Percentiles rank a stretch among this genome's conserved stretches.
Evolutionary conservation across 208 protist genomes (phyloP).

Genomic region (Leishmania martiniquensis): DNA sequence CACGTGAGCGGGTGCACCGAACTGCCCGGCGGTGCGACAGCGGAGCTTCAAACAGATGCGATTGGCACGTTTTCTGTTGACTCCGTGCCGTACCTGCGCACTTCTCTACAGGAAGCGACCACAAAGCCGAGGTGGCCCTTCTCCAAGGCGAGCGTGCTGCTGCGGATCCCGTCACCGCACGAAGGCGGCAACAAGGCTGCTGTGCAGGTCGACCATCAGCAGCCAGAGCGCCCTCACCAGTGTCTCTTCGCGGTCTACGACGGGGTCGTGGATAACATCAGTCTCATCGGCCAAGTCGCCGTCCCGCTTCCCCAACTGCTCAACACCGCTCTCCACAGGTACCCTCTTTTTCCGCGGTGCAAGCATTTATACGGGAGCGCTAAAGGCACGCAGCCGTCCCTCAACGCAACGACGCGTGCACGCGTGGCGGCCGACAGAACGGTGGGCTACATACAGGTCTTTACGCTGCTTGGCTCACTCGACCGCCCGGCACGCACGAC

Average conservation of each 20-base stretch:
- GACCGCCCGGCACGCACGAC: slow-evolving; percentile 6
- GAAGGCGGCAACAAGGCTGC: not conserved
- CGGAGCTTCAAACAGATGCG: slow-evolving; percentile 61
- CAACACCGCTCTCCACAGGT: slow-evolving; percentile 46
- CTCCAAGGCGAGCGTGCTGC: slow-evolving; percentile 34
- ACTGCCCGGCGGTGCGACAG: slow-evolving; percentile 52
- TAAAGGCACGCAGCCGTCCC: not conserved
- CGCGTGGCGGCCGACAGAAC: slow-evolving; percentile 13
- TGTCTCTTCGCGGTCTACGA: slow-evolving; percentile 70
- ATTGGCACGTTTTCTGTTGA: slow-evolving; percentile 51
- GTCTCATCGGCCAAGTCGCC: slow-evolving; percentile 66
- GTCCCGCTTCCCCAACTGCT: slow-evolving; percentile 64
- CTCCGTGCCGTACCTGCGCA: slow-evolving; percentile 45
- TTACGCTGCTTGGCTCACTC: slow-evolving; percentile 22
- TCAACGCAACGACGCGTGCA: not conserved
- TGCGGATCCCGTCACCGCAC: slow-evolving; percentile 41
- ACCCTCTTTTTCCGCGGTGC: slow-evolving; percentile 32
- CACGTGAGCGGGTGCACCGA: slow-evolving; percentile 56
- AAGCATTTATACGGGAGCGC: not conserved
- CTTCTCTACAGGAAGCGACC: slow-evolving; percentile 45
- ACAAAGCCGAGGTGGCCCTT: slow-evolving; percentile 54
- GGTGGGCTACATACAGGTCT: slow-evolving; percentile 11
- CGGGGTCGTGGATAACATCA: slow-evolving; percentile 72
- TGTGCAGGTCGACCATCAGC: not conserved
- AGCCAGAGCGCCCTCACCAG: slow-evolving; percentile 2